A percentile compares a stretch with the other conserved stretches of the same genome.
Conservation (phyloP, 495 filamentous ascomycete genomes). For the Annulohypoxylon nitens region DNA sequence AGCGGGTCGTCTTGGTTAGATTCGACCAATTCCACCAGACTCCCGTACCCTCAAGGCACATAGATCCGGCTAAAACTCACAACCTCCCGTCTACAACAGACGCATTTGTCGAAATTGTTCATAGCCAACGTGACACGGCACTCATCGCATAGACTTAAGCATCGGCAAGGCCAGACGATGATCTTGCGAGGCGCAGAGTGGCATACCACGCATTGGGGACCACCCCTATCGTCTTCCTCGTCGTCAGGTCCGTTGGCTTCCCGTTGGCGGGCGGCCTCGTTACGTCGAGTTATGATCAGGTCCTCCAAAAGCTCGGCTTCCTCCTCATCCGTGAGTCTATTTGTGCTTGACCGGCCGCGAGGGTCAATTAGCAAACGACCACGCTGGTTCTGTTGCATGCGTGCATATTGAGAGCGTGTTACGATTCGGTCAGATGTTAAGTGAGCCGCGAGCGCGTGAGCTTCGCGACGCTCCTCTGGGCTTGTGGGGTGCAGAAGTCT, state of each 20-base stretch:
- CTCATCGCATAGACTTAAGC: slow-evolving; percentile 93
- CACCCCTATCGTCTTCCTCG: slow-evolving; percentile 77
- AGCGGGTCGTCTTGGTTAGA: neutral
- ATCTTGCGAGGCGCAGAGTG: slow-evolving; percentile 88
- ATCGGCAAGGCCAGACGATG: slow-evolving; percentile 96
- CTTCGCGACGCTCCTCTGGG: slow-evolving; percentile 81
- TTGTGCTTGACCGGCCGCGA: slow-evolving; percentile 46
- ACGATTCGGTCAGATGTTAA: slow-evolving; percentile 76
- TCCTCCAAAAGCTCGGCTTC: slow-evolving; percentile 85
- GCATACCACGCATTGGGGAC: slow-evolving; percentile 94
- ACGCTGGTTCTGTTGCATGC: slow-evolving; percentile 72
- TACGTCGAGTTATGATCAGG: slow-evolving; percentile 76
- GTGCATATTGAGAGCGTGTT: slow-evolving; percentile 82
- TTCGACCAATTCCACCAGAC: neutral
- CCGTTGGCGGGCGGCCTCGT: slow-evolving; percentile 33
- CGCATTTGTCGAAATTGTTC: slow-evolving; percentile 96
- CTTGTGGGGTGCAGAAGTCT: slow-evolving; percentile 86
- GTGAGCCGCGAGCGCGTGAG: slow-evolving; percentile 84
- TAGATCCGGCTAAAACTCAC: slow-evolving; percentile 89
- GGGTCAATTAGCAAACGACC: slow-evolving; percentile 70
- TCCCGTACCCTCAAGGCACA: slow-evolving; percentile 71
- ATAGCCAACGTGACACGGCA: slow-evolving; percentile 92
- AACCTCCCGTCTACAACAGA: slow-evolving; percentile 90
- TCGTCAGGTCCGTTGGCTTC: slow-evolving; percentile 71
- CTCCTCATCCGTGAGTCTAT: slow-evolving; percentile 70